Evolutionary conservation across 345 rosid species (phyloP).

Genomic region (Turritis glabra): DNA sequence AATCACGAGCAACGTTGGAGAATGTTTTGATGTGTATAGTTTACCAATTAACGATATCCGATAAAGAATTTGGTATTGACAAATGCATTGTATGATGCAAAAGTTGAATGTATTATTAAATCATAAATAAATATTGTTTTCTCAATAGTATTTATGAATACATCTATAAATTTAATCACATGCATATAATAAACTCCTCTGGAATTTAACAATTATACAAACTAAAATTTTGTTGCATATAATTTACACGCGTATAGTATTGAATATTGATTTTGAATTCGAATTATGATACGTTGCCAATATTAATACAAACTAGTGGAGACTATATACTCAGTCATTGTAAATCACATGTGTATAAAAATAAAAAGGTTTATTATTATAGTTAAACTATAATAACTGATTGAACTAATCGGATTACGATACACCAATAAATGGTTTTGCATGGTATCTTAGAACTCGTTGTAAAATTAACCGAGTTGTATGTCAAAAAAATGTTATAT

Average conservation of each 20-base stretch:
- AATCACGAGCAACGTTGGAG: constrained; percentile 24
- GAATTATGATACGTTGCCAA: background rate
- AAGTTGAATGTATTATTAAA: constrained; percentile 2
- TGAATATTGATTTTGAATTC: background rate
- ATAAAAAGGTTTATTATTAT: too few species aligned
- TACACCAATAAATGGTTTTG: too few species aligned
- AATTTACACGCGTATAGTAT: background rate
- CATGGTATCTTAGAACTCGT: too few species aligned
- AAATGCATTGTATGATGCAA: background rate
- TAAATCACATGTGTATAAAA: too few species aligned
- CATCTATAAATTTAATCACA: background rate
- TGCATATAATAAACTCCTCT: background rate
- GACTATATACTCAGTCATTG: too few species aligned
- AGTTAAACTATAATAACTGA: too few species aligned
- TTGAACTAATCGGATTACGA: too few species aligned
- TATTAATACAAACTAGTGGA: background rate
- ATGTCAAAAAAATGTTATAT: too few species aligned
- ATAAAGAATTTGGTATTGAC: background rate
- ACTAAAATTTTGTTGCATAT: background rate
- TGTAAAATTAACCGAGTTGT: too few species aligned
- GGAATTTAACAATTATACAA: too few species aligned
- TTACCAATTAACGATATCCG: constrained; percentile 31
- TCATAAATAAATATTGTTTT: background rate
- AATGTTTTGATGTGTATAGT: constrained; percentile 41
- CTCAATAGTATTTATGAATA: background rate